Evolutionary conservation across 352 stramenopile species (phyloP).

Genomic region (Pilasporangium apinafurcum): DNA sequence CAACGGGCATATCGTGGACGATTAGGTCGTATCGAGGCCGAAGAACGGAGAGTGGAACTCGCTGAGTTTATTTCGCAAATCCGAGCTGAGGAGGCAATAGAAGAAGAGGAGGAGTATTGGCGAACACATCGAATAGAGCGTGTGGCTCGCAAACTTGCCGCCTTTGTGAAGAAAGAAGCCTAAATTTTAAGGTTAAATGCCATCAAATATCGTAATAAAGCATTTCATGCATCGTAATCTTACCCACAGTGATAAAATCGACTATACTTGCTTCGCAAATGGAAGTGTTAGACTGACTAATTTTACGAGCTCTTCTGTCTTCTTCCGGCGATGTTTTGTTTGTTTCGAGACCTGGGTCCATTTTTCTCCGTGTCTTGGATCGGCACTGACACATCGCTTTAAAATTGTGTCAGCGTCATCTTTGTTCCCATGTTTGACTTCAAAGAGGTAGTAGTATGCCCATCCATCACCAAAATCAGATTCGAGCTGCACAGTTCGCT

Average conservation of each 20-base stretch:
- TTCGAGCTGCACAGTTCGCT: slow-evolving; percentile 94
- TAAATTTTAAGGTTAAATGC: slow-evolving; percentile 1
- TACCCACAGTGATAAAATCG: neutral
- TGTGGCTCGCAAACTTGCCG: slow-evolving; percentile 34
- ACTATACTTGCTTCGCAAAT: slow-evolving; percentile 46
- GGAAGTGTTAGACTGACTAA: slow-evolving; percentile 74
- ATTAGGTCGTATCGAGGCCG: slow-evolving; percentile 71
- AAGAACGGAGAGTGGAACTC: slow-evolving; percentile 84
- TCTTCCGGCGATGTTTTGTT: slow-evolving; percentile 87
- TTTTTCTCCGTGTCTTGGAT: slow-evolving; percentile 94
- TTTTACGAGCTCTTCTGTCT: slow-evolving; percentile 58
- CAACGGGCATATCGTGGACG: slow-evolving; percentile 86
- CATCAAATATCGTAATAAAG: neutral
- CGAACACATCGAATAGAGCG: slow-evolving; percentile 43
- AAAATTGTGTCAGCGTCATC: slow-evolving; percentile 83
- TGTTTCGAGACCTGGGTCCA: slow-evolving; percentile 93
- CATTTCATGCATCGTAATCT: neutral
- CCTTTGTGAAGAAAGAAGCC: slow-evolving; percentile 61
- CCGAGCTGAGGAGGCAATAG: slow-evolving; percentile 84
- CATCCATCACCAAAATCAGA: slow-evolving; percentile 96
- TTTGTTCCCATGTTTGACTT: slow-evolving; percentile 87
- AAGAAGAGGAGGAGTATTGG: slow-evolving; percentile 86
- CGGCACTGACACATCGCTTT: slow-evolving; percentile 82
- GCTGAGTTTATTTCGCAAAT: slow-evolving; percentile 92
- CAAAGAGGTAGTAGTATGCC: slow-evolving; percentile 97